Evolutionary conservation across 305 asterid species (phyloP), one percentile per base, ranked within the genome.

Genomic region (Salvia sclarea): DNA sequence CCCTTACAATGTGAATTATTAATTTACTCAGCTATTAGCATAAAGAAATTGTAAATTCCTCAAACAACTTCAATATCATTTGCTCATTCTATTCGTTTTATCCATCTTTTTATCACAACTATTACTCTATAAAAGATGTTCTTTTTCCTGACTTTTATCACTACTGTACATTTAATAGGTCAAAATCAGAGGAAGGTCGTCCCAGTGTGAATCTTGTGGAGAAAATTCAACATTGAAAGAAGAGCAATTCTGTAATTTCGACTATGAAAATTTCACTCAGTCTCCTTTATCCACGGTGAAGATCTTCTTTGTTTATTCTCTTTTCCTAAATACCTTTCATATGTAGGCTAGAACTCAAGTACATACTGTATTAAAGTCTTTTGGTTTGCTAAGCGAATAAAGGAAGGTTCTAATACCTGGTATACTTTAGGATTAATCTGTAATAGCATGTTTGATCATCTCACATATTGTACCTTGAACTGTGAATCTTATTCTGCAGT

Each of bases 131-230:
- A n/a, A 49, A 35, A 12, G 10, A 30, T 66, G 4, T 6, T 52
- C 10, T 30, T 68, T 21, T 53, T 52, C 68, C 70, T 63, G 30
- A 54, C 44, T 28, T 20, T 44, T 61, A 24, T 50, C 54, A 24
- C 53, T 61, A n/a, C n/a, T n/a, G n/a, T n/a, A 37, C 61, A 38
- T 75, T 54, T 65, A 22, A 20, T 67, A 94, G 97, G 98, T 94
- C 64, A 91, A 88, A 78, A 75, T 94, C 50, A 82, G 98, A 80
- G 98, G 96, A 77, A 89, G 86, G 79, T 84, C 96, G 24, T 69
- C 73, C 75, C 88, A 87, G 12, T 94, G 98, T 64, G 85, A 83
- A 81, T 92, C 90, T 65, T 94, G 98, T 70, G 96, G 96, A 61
- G 96, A 81, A 72, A 64, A 69, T 47, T 53, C 91, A 47, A 45